Conservation (phyloP, 352 stramenopile species). For the Pythium myriotylum region DNA sequence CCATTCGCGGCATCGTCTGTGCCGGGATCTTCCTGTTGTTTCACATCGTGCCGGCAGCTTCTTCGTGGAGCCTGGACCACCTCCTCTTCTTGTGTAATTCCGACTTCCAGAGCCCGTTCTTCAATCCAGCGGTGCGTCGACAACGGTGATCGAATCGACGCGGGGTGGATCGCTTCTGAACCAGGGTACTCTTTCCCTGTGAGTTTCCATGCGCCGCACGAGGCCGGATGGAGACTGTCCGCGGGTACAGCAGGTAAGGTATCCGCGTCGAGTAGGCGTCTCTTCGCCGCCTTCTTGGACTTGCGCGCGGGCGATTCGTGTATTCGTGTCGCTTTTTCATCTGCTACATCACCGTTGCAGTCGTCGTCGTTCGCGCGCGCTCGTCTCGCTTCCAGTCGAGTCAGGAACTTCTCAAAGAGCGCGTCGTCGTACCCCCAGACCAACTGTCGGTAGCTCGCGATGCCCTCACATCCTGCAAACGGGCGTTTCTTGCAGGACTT, state of each 20-base stretch:
- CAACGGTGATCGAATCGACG: slow-evolving; percentile 3
- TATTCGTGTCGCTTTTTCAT: neutral
- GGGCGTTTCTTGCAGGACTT: slow-evolving; percentile 34
- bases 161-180: slow-evolving; percentile 18
- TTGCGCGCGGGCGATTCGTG: slow-evolving; percentile 8
- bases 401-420: slow-evolving; percentile 56
- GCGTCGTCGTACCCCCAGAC: slow-evolving; percentile 83
- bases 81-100: neutral
- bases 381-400: slow-evolving; percentile 32
- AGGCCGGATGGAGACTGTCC: slow-evolving; percentile 56
- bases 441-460: slow-evolving; percentile 59
- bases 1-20: neutral
- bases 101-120: slow-evolving; percentile 8
- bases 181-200: slow-evolving; percentile 46
- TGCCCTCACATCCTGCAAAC: slow-evolving; percentile 36
- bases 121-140: slow-evolving; percentile 21
- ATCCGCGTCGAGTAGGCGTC: slow-evolving; percentile 33
- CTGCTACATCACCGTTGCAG: neutral
- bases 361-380: neutral
- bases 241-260: slow-evolving; percentile 42
- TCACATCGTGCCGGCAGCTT: slow-evolving; percentile 16
- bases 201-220: slow-evolving; percentile 62
- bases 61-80: slow-evolving; percentile 1
- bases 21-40: neutral
- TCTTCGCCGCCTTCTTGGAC: slow-evolving; percentile 20